Evolutionary conservation across 2,329 filamentous ascomycete genomes (phyloP), one percentile per base, ranked within the genome.

Genomic region (Colletotrichum gloeosporioides): DNA sequence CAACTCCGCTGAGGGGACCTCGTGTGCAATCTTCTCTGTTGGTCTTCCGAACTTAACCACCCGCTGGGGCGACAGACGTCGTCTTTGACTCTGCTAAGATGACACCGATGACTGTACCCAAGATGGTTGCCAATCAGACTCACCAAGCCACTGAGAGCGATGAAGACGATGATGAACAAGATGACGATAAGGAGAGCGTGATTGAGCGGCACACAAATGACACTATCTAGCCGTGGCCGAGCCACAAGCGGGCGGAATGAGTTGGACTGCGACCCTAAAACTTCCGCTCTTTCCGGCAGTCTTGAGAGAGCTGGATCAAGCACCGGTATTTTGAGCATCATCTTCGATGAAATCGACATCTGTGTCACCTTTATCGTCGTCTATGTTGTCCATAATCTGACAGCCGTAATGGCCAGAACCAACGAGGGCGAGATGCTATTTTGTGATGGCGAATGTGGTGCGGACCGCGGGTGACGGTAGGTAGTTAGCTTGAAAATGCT

Each of bases 381-480:
- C 59, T 13, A 55, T 31, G n/a, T 75, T 75, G 63, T 72, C 73
- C n/a, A 75, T 65, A 36, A 67, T 62, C 79, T 93, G 91, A 79
- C 92, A 94, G 63, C 93, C 93, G 84, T 94, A 92, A 80, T 95
- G 95, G 31, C 94, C 93, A 36, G 93, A 95, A 79, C 95, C 93
- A 2, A 87, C 85, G 61, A 86, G 81, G 25, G 86, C 81, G 18
- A 82, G 75, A n/a, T 81, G 78, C 49, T 82, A 80, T 69, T 81
- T 82, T 76, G 85, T 83, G n/a, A 81, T 80, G 44, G 75, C 80
- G 75, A 61, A 76, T 61, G 81, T 9, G 83, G 82, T 29, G 80
- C 82, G 31, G 80, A 53, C 44, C 18, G 44, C 44, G 18, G 49
- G 49, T 16, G 49, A 22, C n/a, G n/a, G 49, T 12, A 55, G 49